A percentile compares a stretch with the other conserved stretches of the same genome.
These are phyloP conservation scores for Rhizophagus sp. DNA, from an alignment of 192 early-diverging fungal species.

Conservation along the genomic window DNA sequence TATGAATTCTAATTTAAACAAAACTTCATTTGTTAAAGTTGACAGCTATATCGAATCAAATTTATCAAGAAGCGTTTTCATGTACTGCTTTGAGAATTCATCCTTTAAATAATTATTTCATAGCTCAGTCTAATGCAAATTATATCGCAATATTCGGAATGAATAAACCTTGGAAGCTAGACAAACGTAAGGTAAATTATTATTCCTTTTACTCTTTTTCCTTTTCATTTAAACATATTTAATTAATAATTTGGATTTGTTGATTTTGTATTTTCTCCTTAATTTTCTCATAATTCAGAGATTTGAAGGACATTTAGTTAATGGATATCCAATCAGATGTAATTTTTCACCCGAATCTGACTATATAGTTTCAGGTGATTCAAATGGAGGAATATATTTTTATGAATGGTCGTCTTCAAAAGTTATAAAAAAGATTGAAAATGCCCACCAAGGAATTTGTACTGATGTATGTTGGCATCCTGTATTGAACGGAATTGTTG, in stretches of 20 bases:
- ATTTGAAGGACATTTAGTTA: slow-evolving; percentile 28
- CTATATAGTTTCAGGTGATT: slow-evolving; percentile 25
- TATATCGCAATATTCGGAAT: slow-evolving; percentile 28
- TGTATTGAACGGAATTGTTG: slow-evolving; percentile 6
- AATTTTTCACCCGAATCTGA: slow-evolving; percentile 28
- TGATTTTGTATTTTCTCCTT: neutral
- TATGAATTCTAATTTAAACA: neutral
- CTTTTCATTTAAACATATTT: neutral
- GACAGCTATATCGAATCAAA: slow-evolving; percentile 31
- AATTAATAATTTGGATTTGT: no score
- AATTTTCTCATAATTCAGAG: neutral
- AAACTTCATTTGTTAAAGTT: neutral
- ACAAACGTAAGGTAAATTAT: slow-evolving; percentile 24
- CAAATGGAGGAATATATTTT: slow-evolving; percentile 26
- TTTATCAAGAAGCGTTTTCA: slow-evolving; percentile 32
- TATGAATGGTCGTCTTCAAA: slow-evolving; percentile 24
- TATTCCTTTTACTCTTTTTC: neutral
- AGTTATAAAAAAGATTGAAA: slow-evolving; percentile 19
- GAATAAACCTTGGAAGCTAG: slow-evolving; percentile 29
- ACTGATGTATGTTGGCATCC: slow-evolving; percentile 29
- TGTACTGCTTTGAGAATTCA: slow-evolving; percentile 28
- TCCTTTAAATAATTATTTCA: slow-evolving; percentile 8
- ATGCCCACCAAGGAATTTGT: slow-evolving; percentile 15
- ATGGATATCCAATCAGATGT: slow-evolving; percentile 29
- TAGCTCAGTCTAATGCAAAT: slow-evolving; percentile 31